Percentiles rank a stretch among this genome's conserved stretches.
phyloP scores from a whole-genome alignment of 2,329 filamentous ascomycete species.

The Aspergillus aculeatus region DNA sequence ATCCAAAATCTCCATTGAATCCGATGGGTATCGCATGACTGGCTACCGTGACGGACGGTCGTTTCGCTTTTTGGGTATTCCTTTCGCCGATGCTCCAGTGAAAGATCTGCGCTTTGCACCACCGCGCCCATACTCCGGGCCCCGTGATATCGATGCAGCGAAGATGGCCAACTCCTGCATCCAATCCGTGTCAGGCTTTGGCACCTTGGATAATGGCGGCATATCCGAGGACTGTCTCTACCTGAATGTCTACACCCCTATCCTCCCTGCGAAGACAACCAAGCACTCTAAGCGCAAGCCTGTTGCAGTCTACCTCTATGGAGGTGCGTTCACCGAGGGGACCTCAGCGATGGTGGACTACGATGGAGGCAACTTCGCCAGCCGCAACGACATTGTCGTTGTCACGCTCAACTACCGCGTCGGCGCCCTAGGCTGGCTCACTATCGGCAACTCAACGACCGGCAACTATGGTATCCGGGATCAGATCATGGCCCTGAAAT shows the following conservation, averaged over 20 bases:
- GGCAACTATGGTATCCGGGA: slow-evolving; percentile 35
- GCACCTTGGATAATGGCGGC: slow-evolving; percentile 11
- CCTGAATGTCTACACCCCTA: slow-evolving; percentile 36
- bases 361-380: slow-evolving; percentile 38
- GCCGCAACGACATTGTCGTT: slow-evolving; percentile 37
- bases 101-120: slow-evolving; percentile 46
- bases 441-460: slow-evolving; percentile 33
- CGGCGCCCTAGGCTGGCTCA: slow-evolving; percentile 33
- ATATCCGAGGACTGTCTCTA: slow-evolving; percentile 38
- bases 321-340: slow-evolving; percentile 32
- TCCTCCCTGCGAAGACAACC: slow-evolving; percentile 23
- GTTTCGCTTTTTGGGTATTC: slow-evolving; percentile 47
- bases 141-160: slow-evolving; percentile 32
- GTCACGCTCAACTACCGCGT: slow-evolving; percentile 39
- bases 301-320: slow-evolving; percentile 36
- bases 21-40: slow-evolving; percentile 20
- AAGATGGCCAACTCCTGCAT: slow-evolving; percentile 21
- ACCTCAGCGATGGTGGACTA: slow-evolving; percentile 28
- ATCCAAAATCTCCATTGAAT: slow-evolving; percentile 21
- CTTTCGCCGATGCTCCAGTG: slow-evolving; percentile 49
- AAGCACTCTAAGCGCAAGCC: slow-evolving; percentile 14
- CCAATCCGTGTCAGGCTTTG: slow-evolving; percentile 19
- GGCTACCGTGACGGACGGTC: slow-evolving; percentile 30
- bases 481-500: slow-evolving; percentile 33
- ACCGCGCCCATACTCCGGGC: slow-evolving; percentile 29